Conservation (phyloP, 2,329 filamentous ascomycete species). For the Chalaropsis thielavioides region DNA sequence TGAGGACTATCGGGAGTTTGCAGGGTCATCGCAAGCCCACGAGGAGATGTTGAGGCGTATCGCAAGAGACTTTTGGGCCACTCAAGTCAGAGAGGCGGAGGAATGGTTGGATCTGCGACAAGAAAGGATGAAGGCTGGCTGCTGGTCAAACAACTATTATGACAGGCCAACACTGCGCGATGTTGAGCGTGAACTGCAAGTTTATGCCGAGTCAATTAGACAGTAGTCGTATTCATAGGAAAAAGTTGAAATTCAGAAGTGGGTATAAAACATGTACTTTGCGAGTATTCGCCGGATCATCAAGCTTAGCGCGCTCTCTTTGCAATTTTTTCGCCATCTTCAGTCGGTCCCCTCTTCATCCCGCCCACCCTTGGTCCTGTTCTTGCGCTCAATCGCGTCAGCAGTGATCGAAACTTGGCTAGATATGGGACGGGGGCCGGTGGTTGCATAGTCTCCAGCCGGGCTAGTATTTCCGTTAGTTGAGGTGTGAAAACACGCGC, state of each 20-base stretch:
- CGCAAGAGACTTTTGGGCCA: conserved; percentile 35
- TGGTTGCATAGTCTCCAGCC: conserved; percentile 25
- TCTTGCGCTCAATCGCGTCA: conserved; percentile 9
- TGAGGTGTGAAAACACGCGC: conserved; percentile 30
- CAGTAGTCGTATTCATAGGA: no score
- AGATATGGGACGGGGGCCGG: conserved; percentile 25
- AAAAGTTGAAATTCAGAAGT: not conserved
- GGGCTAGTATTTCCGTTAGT: conserved; percentile 26
- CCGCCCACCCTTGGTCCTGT: conserved; percentile 20
- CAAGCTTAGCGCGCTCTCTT: no score
- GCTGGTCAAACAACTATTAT: conserved; percentile 39
- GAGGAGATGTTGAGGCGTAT: conserved; percentile 19
- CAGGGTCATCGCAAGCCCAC: conserved; percentile 23
- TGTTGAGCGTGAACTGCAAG: conserved; percentile 26
- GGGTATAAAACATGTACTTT: not conserved
- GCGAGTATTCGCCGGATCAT: no score
- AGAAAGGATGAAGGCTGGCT: conserved; percentile 26
- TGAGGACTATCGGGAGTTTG: not conserved
- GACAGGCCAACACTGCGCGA: conserved; percentile 33
- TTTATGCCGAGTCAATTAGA: conserved; percentile 17
- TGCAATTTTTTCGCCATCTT: not conserved
- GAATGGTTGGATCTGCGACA: conserved; percentile 32
- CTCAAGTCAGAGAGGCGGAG: conserved; percentile 35
- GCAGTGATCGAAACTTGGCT: conserved; percentile 23
- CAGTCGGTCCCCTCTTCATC: conserved; percentile 17